phyloP scores from a whole-genome alignment of 257 asterid genomes.

The Anisodus acutangulus region DNA sequence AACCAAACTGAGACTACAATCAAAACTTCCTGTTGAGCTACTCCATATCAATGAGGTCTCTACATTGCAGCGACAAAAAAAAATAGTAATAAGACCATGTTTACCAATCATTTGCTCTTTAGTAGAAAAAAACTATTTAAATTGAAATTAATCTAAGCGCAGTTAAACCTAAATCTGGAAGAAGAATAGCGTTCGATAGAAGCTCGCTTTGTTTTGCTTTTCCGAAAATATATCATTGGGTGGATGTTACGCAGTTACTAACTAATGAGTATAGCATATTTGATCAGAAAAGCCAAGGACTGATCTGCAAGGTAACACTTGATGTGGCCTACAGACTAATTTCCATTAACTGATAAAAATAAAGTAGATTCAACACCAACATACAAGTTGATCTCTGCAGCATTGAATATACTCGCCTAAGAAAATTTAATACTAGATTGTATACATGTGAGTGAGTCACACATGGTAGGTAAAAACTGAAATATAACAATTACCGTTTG shows the following conservation, averaged over 20 bases:
- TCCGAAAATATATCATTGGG: background rate
- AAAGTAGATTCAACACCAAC: slow-evolving; percentile 15
- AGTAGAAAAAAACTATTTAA: background rate
- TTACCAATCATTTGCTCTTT: background rate
- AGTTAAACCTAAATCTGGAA: background rate
- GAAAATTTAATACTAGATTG: background rate
- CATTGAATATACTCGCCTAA: background rate
- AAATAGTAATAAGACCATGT: background rate
- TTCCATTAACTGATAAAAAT: slow-evolving; percentile 5
- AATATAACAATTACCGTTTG: background rate
- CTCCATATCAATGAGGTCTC: background rate
- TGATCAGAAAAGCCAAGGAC: background rate
- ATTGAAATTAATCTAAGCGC: background rate
- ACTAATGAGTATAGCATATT: background rate
- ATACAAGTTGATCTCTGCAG: slow-evolving; percentile 7
- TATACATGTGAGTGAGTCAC: background rate
- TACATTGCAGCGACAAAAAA: background rate
- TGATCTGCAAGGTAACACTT: background rate
- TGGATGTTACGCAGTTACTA: background rate
- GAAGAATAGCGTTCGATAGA: background rate
- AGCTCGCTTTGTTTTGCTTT: slow-evolving; percentile 12
- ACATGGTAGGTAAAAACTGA: background rate
- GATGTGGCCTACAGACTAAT: slow-evolving; percentile 11
- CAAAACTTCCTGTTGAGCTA: background rate
- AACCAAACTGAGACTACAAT: background rate